Base-by-base conservation (phyloP, 805 yeast genomes). In the Yueomyces sinensis region DNA sequence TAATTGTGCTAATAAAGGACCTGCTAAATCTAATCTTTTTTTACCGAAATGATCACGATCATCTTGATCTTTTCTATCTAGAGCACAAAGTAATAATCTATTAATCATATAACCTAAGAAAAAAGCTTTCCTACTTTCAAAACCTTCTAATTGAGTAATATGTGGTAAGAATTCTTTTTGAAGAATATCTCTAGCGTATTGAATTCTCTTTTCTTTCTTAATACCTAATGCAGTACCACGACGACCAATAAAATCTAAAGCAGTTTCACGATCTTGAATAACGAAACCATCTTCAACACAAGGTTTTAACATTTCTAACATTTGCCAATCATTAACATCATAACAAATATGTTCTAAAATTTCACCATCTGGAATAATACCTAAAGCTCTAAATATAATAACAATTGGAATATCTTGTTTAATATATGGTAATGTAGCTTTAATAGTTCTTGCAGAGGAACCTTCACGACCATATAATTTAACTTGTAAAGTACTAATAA, bases 11-110 rank as follows among this genome's bases (percentile, higher is more conserved):
- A 91, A 70, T 57, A 91, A 67, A 24, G 99, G 98, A 52, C 99
- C 99, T 33, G 98, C 98, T 61, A 91, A 74, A 68, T 91, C 99
- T 59, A 91, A 74, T 65, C 99, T 78, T 65, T 91, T 91, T 62
- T 87, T 91, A 59, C 99, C 99, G 60, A 91, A 91, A 64, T 91
- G 99, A 66, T 91, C 99, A 72, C 98, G 84, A 63, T 91, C 99
- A 61, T 91, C 99, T 41, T 91, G 94, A 58, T 89, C 97, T 47
- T 87, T 84, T 68, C 99, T 80, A 57, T 87, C 98, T 46, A 91
- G 68, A 20, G 98, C 97, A 70, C 95, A 87, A 40, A 91, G 68
- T 49, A 91, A 72, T 63, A 91, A 69, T 61, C 97, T 73, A 63
- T 91, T 94, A 38, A 91, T 94, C 91, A 91, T 89, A 64, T 91